Base-by-base conservation (phyloP, 345 rosid genomes). In the Corchorus capsularis region DNA sequence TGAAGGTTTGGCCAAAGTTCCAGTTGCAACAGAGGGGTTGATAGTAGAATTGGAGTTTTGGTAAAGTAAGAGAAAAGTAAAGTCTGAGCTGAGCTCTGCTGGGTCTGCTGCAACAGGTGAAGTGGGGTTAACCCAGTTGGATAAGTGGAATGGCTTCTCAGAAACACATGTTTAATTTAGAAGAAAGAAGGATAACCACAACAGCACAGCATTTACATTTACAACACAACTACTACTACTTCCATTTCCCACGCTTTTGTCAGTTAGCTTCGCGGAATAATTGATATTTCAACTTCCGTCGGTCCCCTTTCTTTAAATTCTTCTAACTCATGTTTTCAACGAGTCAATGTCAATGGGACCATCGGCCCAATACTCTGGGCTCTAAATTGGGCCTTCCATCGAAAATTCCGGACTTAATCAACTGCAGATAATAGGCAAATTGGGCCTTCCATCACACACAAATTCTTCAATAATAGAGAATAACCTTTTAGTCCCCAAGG, bases 141-240 rank as follows among this genome's bases (percentile, higher is more conserved):
- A 57, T 57, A 57, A 57, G 62, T 9, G 72, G 16, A 69, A 20
- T 69, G 72, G 4, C 60, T 57, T 69, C 73, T 69, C 73, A 52
- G 73, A 53, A 52, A 17, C 35, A 34, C 20, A 34, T 34, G 61
- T 34, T 4, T n/a, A 1, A 45, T 27, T 27, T 27, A 27, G 1
- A 27, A 27, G 27, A 27, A 27, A 27, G 27, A 35, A 67, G 50
- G 56, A 14, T 34, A 69, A 69, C 59, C 7, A 17, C 9, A 69
- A 16, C 27, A 27, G 16, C 16, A n/a, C 16, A n/a, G 10, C 17
- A 69, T 34, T 52, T 0, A 15, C 22, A 4, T 27, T 27, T 27
- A 2, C 59, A 0, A 4, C 20, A 27, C 11, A 10, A 10, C 22
- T 59, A 16, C 22, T 59, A 16, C 37, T 27, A 27, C 2, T 22